Base-by-base conservation (phyloP, 1,284 basidiomycete genomes). In the Ustilago shanxiensis region DNA sequence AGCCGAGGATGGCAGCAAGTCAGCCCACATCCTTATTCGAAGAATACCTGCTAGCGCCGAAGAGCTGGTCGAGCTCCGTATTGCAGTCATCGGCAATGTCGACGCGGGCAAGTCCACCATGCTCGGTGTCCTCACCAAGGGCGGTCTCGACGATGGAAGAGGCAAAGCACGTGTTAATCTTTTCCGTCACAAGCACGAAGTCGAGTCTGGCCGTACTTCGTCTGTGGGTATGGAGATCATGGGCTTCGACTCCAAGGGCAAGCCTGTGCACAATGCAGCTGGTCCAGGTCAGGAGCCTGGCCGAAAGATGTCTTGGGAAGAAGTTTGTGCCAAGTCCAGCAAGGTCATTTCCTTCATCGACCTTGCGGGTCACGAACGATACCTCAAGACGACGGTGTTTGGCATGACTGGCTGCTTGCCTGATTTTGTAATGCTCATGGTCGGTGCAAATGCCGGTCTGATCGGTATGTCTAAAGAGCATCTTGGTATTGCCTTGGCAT, bases 401-500 rank as follows among this genome's bases (percentile, higher is more conserved):
- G 96, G 96, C 0, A 87, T 98, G 69, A 97, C 95, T 0, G 96
- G 95, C 9, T 94, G 94, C 35, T 91, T 94, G 1, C 95, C 96
- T 0, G 97, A 97, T 64, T 97, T 95, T 86, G 95, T 98, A 18
- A 91, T 98, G 77, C 89, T 99, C 58, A 96, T 98, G 88, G 93
- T 99, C 13, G 97, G 95, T 31, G 95, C 92, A 1, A 99, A 99
- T 85, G 96, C 97, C 1, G 90, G 90, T 1, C 86, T 99, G 55
- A 97, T 98, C 67, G 97, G 97, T 52, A 98, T 98, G 96, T 95
- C 93, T 29, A 98, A 98, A 86, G 88, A 87, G 66, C 96, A 98
- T 87, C 88, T 98, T 14, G 95, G 96, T 1, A 95, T 99, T 64
- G 92, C 96, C 0, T 88, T 99, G 0, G 96, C 96, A 1, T 88